Base-by-base conservation (phyloP, 305 asterid species). In the Monarda citriodora region DNA sequence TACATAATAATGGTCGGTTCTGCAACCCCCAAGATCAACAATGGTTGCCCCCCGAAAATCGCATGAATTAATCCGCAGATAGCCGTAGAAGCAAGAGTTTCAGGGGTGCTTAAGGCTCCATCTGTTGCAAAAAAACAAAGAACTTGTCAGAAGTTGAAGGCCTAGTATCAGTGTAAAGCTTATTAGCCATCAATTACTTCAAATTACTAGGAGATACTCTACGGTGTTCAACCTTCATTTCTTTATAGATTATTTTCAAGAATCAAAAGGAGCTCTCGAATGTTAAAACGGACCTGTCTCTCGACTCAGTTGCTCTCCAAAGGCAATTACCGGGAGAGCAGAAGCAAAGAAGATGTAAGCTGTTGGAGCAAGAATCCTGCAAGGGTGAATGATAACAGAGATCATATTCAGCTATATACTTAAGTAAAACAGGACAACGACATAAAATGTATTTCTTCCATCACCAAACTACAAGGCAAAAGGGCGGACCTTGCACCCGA, bases 1-100 rank as follows among this genome's bases (percentile, higher is more conserved):
- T 91, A 91, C 98, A 91, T 91, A 41, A 91, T 88, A 63, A 91
- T 89, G 23, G 98, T 91, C 2, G 96, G 98, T 63, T 91, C 98
- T 56, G 96, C 96, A 74, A 91, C 96, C 68, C 98, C 98, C 66
- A 91, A 72, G 53, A 91, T 86, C 82, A 91, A 67, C 9, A 91
- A 76, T 25, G 98, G 96, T 56, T 91, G 96, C 60, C 98, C 98
- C 31, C 98, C 96, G 2, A 88, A 77, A 53, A 88, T 75, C 7
- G 98, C 64, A 64, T 91, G 98, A 56, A 91, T 84, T 57, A 91
- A 37, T 53, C 98, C 98, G 72, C 96, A 86, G 9, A 91, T 69
- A 58, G 96, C 96, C 9, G 98, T 88, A 38, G 98, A 91, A 64
- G 77, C 74, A 58, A 91, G 95, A 60, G 98, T 88, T 79, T 91